A percentile compares a stretch with the other conserved stretches of the same genome.
Evolutionary conservation across 345 rosid species (phyloP).

Genomic region (Dipteronia dyeriana): DNA sequence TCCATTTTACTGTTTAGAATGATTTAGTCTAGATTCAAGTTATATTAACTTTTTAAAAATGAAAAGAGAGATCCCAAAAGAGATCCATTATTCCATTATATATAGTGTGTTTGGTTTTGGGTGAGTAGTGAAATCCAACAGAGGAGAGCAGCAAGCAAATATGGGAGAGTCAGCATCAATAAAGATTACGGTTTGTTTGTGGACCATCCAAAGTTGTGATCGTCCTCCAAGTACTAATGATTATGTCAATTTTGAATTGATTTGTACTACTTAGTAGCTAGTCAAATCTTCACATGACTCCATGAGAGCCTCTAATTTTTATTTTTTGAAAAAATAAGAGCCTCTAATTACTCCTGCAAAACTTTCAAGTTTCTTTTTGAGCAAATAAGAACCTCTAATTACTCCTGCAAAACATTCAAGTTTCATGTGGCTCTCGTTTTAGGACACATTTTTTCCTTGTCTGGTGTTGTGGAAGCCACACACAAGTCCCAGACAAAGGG

Average conservation of each 20-base stretch:
- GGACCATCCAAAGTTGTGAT: slow-evolving; percentile 6
- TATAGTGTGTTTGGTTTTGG: background rate
- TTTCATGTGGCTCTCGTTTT: slow-evolving; percentile 1
- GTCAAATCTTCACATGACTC: slow-evolving; percentile 9
- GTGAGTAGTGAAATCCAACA: slow-evolving; percentile 9
- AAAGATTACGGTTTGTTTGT: background rate
- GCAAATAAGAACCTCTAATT: background rate
- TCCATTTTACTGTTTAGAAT: no score
- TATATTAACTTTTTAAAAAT: background rate
- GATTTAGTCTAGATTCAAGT: background rate
- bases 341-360: background rate
- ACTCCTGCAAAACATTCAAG: background rate
- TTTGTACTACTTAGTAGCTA: background rate
- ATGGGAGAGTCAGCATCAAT: slow-evolving; percentile 15
- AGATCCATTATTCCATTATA: background rate
- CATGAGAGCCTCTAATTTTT: background rate
- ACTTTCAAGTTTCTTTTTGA: background rate
- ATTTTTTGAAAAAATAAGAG: background rate
- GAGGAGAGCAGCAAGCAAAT: background rate
- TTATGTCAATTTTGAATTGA: slow-evolving; percentile 7
- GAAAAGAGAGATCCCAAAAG: background rate
- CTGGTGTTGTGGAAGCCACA: background rate
- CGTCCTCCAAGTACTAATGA: slow-evolving; percentile 1
- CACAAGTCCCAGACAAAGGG: background rate
- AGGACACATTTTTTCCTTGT: background rate